Percentiles rank a stretch among this genome's conserved stretches.
phyloP scores from a whole-genome alignment of 495 filamentous ascomycete species.

The Penicillium pancosmium region DNA sequence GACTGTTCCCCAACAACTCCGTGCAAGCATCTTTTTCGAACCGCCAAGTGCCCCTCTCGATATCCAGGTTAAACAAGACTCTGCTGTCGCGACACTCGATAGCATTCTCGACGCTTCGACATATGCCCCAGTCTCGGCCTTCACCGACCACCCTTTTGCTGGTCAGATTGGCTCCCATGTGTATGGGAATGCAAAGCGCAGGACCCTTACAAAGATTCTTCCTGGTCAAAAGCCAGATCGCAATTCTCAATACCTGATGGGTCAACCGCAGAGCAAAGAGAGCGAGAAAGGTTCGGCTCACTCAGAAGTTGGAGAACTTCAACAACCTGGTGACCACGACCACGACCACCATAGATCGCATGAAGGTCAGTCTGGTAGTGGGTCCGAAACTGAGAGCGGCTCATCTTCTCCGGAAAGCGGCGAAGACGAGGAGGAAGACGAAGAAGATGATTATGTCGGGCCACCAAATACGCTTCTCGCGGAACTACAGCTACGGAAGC shows the following conservation, averaged over 20 bases:
- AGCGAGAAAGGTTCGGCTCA: constrained; percentile 11
- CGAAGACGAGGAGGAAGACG: constrained; percentile 40
- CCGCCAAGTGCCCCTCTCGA: constrained; percentile 60
- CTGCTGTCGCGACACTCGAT: constrained; percentile 86
- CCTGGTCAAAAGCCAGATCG: constrained; percentile 26
- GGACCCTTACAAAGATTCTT: constrained; percentile 25
- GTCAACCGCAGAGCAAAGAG: constrained; percentile 20
- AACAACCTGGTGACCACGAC: constrained; percentile 17
- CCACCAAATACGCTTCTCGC: constrained; percentile 89
- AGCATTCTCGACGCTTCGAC: constrained; percentile 95
- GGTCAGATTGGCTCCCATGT: constrained; percentile 70
- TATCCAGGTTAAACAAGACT: constrained; percentile 73
- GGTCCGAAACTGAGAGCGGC: constrained; percentile 25
- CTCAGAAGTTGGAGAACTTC: constrained; percentile 9
- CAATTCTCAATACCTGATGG: constrained; percentile 26
- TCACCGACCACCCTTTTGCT: constrained; percentile 88
- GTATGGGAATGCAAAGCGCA: constrained; percentile 52
- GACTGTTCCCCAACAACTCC: constrained; percentile 79
- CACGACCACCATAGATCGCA: constrained; percentile 11
- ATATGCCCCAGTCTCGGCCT: constrained; percentile 87
- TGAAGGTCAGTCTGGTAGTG: constrained; percentile 19
- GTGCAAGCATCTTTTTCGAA: constrained; percentile 91
- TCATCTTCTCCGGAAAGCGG: constrained; percentile 29
- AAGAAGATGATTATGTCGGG: constrained; percentile 60
- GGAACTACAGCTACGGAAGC: constrained; percentile 87